Conservation (phyloP, 1,139 yeast species). For the Nematodospora anomalae region DNA sequence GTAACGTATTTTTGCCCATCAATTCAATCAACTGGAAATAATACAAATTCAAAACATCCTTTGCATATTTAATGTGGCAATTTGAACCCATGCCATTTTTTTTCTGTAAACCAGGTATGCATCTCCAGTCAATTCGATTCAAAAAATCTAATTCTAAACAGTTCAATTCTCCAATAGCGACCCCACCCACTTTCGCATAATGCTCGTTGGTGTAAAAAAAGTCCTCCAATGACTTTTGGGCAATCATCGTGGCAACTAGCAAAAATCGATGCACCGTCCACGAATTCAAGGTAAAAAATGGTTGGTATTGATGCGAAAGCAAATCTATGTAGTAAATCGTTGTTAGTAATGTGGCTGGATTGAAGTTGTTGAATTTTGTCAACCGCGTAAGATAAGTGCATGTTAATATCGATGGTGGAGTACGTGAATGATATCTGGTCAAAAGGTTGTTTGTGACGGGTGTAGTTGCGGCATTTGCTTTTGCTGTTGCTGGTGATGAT, state of each 20-base stretch:
- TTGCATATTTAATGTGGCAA: slow-evolving; percentile 33
- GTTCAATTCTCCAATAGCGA: slow-evolving; percentile 80
- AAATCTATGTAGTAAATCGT: slow-evolving; percentile 88
- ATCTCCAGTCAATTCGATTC: slow-evolving; percentile 71
- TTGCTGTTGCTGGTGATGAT: slow-evolving; percentile 12
- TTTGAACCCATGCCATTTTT: neutral
- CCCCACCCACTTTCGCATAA: slow-evolving; percentile 96
- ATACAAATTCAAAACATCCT: slow-evolving; percentile 55
- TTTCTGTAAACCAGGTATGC: slow-evolving; percentile 41
- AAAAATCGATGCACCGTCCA: slow-evolving; percentile 91
- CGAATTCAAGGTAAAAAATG: slow-evolving; percentile 80
- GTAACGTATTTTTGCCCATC: slow-evolving; percentile 47
- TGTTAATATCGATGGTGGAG: slow-evolving; percentile 86
- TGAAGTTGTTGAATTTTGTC: slow-evolving; percentile 80
- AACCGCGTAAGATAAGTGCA: slow-evolving; percentile 75
- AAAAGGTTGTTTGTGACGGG: slow-evolving; percentile 32
- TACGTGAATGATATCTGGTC: slow-evolving; percentile 89
- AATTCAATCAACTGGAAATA: slow-evolving; percentile 61
- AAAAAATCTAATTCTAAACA: slow-evolving; percentile 86
- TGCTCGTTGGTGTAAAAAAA: slow-evolving; percentile 91
- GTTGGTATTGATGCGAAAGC: slow-evolving; percentile 69
- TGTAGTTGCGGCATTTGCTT: slow-evolving; percentile 10
- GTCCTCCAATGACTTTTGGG: slow-evolving; percentile 91
- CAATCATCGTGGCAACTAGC: slow-evolving; percentile 87
- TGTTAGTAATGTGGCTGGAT: slow-evolving; percentile 75